Evolutionary conservation across 306 rosid species (phyloP), one percentile per base, ranked within the genome.

Genomic region (Gynostemma pentaphyllum): DNA sequence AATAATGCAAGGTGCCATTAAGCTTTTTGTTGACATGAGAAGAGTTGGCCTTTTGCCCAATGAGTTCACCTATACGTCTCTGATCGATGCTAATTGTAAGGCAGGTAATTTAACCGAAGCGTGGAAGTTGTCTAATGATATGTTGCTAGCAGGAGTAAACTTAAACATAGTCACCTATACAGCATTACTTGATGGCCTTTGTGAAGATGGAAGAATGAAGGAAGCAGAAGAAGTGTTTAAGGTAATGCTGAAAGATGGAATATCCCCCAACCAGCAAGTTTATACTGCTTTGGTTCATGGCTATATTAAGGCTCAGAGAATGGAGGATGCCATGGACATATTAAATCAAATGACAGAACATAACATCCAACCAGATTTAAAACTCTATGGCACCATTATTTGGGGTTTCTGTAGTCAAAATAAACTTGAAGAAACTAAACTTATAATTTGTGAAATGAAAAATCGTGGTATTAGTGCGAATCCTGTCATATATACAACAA

Each of bases 31-130:
- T 53, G 92, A 86, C 71, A 92, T 92, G 96, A 85, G 75, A 71
- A 84, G 84, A 23, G 76, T 82, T 71, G 90, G 90, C 69, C 88
- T 88, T 68, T 75, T 42, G 45, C 96, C 98, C 24, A 88, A 92
- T 73, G 98, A 92, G 67, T 81, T 77, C 72, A 83, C 98, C 10
- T 88, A 80, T 80, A 92, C 95, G 28, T 82, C 95, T 68, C 79
- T 92, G 80, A 81, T 88, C 26, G 98, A 88, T 81, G 98, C 90
- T 72, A 75, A 80, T 71, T 92, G 90, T 77, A 88, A 92, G 77
- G 66, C 70, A 68, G 95, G 92, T 28, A 79, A 88, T 74, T 72
- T 82, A 52, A 32, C 59, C 36, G 87, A 86, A 73, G 96, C 95
- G 39, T 72, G 75, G 70, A 83, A 85, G 76, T 75, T 92, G 71